Conservation (phyloP, 805 yeast genomes). For the Wickerhamiella dianesei region DNA sequence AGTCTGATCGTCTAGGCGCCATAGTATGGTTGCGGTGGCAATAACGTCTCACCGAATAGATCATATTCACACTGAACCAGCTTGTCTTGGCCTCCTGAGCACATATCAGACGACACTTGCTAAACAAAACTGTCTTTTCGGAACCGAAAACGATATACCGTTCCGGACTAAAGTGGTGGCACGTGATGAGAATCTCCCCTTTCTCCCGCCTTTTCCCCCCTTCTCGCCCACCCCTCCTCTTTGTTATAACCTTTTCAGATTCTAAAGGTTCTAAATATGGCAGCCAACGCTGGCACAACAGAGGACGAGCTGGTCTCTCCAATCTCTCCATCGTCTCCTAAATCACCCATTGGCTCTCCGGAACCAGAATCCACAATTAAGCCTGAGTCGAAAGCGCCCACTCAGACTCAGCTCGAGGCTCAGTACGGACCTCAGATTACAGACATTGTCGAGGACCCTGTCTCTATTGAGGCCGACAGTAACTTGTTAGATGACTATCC, state of each 20-base stretch:
- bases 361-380: neutral
- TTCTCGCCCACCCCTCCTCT: neutral
- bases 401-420: neutral
- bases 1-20: too few relatives aligned
- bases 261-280: too few relatives aligned
- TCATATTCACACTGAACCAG: too few relatives aligned
- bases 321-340: neutral
- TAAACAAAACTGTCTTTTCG: too few relatives aligned
- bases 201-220: neutral
- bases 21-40: too few relatives aligned
- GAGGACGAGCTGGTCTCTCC: neutral
- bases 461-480: constrained; percentile 42
- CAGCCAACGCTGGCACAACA: neutral
- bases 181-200: neutral
- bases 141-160: too few relatives aligned
- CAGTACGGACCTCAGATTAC: neutral
- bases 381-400: neutral
- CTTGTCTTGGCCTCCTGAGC: too few relatives aligned
- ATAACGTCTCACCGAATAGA: too few relatives aligned
- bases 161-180: neutral
- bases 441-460: constrained; percentile 19
- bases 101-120: too few relatives aligned
- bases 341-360: neutral
- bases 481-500: constrained; percentile 39
- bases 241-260: too few relatives aligned